Base-by-base conservation (phyloP, 108 stramenopile species). In the Cyclotella distinguenda region DNA sequence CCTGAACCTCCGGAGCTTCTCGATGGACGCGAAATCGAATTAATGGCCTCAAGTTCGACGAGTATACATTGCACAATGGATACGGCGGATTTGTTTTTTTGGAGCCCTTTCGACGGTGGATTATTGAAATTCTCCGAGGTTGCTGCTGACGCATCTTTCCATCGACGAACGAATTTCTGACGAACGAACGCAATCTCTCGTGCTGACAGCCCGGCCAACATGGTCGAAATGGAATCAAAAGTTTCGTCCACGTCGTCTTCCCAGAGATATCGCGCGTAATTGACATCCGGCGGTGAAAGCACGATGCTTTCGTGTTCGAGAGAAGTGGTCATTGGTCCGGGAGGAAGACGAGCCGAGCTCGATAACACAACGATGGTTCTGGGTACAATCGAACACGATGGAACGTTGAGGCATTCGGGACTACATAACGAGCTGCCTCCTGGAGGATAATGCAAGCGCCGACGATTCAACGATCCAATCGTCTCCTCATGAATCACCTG, bases 181-280 rank as follows among this genome's bases (percentile, higher is more conserved):
- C 65, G 66, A 81, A 86, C 26, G 70, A 44, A 48, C 40, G 30
- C 30, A 58, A 66, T 47, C 68, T 73, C 66, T 44, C 35, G 40
- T 23, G 62, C 76, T 31, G 62, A 36, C 32, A 60, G 28, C 0
- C 66, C 75, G 2, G 61, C 33, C 25, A 74, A 42, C 38, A 34
- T 56, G 10, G 58, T 23, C 11, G 77, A 64, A 19, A 67, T 22
- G 2, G 32, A 25, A 13, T 77, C 75, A 57, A 79, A 79, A n/a
- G 63, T 72, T 18, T 58, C 78, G 35, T 69, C 76, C 21, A 49
- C 44, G 42, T 79, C 60, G 46, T 66, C 25, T 31, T 74, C 53
- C 91, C 91, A 93, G 19, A 93, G 60, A 43, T 56, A 68, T 22
- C 73, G 56, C 33, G 82, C 66, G 68, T 88, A 93, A 8, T 49